Evolutionary conservation across 495 filamentous ascomycete species (phyloP).

Genomic region (Penicillium longicatenatum): DNA sequence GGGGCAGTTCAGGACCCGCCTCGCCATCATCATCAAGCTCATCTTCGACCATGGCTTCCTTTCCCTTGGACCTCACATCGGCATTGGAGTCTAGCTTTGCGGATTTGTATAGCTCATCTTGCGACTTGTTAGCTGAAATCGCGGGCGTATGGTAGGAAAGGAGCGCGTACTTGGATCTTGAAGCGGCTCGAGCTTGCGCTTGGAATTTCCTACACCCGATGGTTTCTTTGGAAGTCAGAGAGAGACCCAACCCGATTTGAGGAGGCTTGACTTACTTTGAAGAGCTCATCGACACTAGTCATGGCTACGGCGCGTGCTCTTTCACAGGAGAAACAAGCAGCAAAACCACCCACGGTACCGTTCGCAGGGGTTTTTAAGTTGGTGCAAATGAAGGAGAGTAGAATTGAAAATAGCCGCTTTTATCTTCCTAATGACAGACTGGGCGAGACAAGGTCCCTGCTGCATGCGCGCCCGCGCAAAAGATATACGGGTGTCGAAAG

Average conservation of each 20-base stretch:
- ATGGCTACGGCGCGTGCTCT: slow-evolving; percentile 46
- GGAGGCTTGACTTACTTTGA: slow-evolving; percentile 61
- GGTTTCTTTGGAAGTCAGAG: slow-evolving; percentile 46
- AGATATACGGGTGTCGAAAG: slow-evolving; percentile 37
- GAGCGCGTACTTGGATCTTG: slow-evolving; percentile 66
- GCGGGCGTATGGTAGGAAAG: background rate
- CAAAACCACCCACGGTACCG: background rate
- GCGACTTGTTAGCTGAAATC: slow-evolving; percentile 25
- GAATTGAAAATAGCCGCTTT: background rate
- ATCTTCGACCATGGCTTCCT: slow-evolving; percentile 58
- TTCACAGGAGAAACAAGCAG: background rate
- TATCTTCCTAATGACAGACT: background rate
- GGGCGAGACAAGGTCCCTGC: slow-evolving; percentile 5
- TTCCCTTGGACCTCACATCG: slow-evolving; percentile 63
- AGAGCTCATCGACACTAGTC: slow-evolving; percentile 80
- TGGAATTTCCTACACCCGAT: slow-evolving; percentile 48
- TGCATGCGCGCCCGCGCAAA: slow-evolving; percentile 31
- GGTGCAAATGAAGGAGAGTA: background rate
- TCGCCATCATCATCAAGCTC: slow-evolving; percentile 66
- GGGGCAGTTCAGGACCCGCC: slow-evolving; percentile 70
- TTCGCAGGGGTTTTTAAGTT: background rate
- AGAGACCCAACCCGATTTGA: background rate
- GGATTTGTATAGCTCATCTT: slow-evolving; percentile 85
- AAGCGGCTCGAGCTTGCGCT: slow-evolving; percentile 75
- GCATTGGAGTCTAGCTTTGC: slow-evolving; percentile 66